phyloP scores from a whole-genome alignment of 2,329 filamentous ascomycete genomes.

The Coniella vitis region DNA sequence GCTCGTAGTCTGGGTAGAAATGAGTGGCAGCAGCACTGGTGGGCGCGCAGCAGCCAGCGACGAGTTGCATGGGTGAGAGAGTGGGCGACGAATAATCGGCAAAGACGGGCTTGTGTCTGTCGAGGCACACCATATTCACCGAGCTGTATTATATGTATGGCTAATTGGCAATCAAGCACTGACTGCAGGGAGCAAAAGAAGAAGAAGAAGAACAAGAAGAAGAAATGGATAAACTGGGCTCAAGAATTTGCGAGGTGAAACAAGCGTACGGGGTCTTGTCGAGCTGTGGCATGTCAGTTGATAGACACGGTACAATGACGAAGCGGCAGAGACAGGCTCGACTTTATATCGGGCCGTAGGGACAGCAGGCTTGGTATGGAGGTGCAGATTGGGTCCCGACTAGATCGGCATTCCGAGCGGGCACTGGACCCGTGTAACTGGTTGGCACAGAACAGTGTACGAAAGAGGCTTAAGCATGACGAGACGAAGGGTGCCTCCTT shows the following conservation, averaged over 20 bases:
- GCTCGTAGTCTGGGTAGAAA: too few species aligned
- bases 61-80: background rate
- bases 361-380: background rate
- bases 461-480: background rate
- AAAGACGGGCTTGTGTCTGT: too few species aligned
- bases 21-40: background rate
- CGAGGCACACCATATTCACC: too few species aligned
- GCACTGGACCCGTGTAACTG: background rate
- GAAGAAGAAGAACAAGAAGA: background rate
- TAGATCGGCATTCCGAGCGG: background rate
- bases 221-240: background rate
- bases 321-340: constrained; percentile 1
- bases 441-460: background rate
- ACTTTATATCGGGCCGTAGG: constrained; percentile 3
- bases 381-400: background rate
- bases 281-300: constrained; percentile 1
- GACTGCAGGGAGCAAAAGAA: background rate
- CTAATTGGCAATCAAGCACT: too few species aligned
- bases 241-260: constrained; percentile 5
- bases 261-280: background rate
- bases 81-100: background rate
- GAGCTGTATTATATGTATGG: too few species aligned
- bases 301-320: constrained; percentile 5
- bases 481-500: constrained; percentile 1
- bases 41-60: background rate